A percentile compares a stretch with the other conserved stretches of the same genome.
Evolutionary conservation across 306 rosid genomes (phyloP).

Genomic region (Gastrolobium bilobum): DNA sequence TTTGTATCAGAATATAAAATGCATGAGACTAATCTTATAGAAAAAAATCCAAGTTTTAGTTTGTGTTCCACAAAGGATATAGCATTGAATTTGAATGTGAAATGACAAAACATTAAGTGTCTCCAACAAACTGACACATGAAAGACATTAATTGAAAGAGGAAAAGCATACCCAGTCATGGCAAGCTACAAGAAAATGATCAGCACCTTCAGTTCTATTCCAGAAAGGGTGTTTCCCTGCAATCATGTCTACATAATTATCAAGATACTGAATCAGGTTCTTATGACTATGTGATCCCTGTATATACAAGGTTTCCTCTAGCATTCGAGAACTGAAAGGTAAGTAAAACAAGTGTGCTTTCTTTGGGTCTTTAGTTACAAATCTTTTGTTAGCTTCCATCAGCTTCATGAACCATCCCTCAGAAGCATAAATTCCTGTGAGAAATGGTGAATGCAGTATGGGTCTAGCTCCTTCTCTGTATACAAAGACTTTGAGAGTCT

Average conservation of each 20-base stretch:
- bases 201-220: slow-evolving; percentile 92
- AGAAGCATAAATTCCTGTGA: slow-evolving; percentile 87
- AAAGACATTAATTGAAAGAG: slow-evolving; percentile 23
- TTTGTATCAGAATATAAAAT: slow-evolving; percentile 40
- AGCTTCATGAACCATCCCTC: slow-evolving; percentile 97
- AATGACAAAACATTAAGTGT: neutral
- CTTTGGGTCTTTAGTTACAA: slow-evolving; percentile 68
- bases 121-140: neutral
- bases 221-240: slow-evolving; percentile 72
- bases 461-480: slow-evolving; percentile 83
- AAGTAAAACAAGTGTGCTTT: slow-evolving; percentile 89
- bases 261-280: slow-evolving; percentile 67
- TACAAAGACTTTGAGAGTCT: slow-evolving; percentile 74
- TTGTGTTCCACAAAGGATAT: neutral
- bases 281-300: slow-evolving; percentile 67
- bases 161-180: slow-evolving; percentile 86
- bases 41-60: neutral
- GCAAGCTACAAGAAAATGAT: slow-evolving; percentile 94
- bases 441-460: slow-evolving; percentile 74
- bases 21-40: neutral
- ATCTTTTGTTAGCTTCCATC: slow-evolving; percentile 66
- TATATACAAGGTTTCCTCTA: slow-evolving; percentile 72
- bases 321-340: slow-evolving; percentile 82
- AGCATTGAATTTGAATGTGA: too few species aligned
- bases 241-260: slow-evolving; percentile 64